Base-by-base conservation (phyloP, 345 rosid species). In the Sapria himalayana region DNA sequence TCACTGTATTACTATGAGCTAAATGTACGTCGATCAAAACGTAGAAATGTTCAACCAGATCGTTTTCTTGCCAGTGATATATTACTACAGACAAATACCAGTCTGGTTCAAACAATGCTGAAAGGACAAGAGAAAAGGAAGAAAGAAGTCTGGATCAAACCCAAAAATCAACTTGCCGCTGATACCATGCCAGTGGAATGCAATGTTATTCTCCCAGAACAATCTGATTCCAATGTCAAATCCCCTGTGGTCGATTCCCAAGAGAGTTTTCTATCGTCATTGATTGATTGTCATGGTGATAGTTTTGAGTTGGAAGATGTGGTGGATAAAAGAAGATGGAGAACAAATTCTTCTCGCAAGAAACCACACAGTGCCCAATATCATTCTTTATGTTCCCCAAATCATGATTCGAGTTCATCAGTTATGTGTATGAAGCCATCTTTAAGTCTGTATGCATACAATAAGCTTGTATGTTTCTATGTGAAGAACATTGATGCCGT, bases 401-500 rank as follows among this genome's bases (percentile, higher is more conserved):
- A 48, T 27, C 41, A 46, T 14, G 46, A 43, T 39, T 49, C 24
- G 34, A 43, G 58, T 38, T 74, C 60, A 44, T 50, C 54, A 37
- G 16, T 22, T 39, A 51, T 59, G 12, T 56, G 36, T 22, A 78
- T 39, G 49, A 70, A 52, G 45, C 55, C 55, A 43, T 56, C 86
- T 5, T 50, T 89, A 23, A 77, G 81, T 49, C 77, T 81, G 0
- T 84, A 84, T 37, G 78, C 81, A 0, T 89, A 73, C 52, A 64
- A 64, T 59, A 74, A 74, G 50, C 58, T 89, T 21, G 80, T 89
- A 33, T 61, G 58, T 47, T 64, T 79, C 1, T 77, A 71, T 49
- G 77, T 89, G 86, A 84, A 58, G 59, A 79, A 67, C 43, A 74
- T 79, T 24, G 81, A 80, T 50, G 61, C 70, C 10, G 62, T 76